Evolutionary conservation across 768 basidiomycete species (phyloP).

Genomic region (Hortiboletus campestris): DNA sequence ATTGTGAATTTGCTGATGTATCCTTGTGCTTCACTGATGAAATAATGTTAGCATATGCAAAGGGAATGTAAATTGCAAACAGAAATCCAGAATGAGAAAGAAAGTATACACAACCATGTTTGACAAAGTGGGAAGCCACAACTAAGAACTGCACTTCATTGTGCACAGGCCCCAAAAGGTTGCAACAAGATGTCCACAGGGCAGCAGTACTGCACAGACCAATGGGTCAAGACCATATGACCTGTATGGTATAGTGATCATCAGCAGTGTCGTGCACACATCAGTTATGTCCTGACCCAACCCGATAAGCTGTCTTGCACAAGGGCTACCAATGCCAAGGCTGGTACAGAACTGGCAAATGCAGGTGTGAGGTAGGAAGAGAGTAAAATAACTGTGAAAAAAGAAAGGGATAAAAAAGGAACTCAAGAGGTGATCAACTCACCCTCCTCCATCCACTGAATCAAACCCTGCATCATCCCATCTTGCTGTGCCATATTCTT

Average conservation of each 20-base stretch:
- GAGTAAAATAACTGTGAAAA: neutral
- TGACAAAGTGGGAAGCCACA: neutral
- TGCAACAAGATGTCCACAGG: neutral
- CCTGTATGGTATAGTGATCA: neutral
- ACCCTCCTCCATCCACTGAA: constrained; percentile 70
- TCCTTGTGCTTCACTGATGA: constrained; percentile 27
- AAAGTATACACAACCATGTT: neutral
- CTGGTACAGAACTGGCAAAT: neutral
- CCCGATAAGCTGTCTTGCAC: neutral
- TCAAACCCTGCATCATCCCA: constrained; percentile 73
- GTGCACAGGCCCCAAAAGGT: neutral
- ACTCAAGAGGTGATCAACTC: constrained; percentile 29
- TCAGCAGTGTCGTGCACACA: neutral
- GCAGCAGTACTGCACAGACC: neutral
- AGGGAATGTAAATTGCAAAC: neutral
- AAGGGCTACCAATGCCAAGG: neutral
- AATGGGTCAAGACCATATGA: neutral
- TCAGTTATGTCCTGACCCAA: neutral
- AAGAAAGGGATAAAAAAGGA: neutral
- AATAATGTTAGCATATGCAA: constrained; percentile 5
- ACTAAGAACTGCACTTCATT: too few relatives aligned
- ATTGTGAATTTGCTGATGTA: too few relatives aligned
- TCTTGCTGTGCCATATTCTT: constrained; percentile 81
- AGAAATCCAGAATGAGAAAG: neutral
- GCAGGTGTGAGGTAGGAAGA: neutral